Percentiles rank a stretch among this genome's conserved stretches.
Evolutionary conservation across 805 yeast genomes (phyloP).

Genomic region (Millerozyma miso): DNA sequence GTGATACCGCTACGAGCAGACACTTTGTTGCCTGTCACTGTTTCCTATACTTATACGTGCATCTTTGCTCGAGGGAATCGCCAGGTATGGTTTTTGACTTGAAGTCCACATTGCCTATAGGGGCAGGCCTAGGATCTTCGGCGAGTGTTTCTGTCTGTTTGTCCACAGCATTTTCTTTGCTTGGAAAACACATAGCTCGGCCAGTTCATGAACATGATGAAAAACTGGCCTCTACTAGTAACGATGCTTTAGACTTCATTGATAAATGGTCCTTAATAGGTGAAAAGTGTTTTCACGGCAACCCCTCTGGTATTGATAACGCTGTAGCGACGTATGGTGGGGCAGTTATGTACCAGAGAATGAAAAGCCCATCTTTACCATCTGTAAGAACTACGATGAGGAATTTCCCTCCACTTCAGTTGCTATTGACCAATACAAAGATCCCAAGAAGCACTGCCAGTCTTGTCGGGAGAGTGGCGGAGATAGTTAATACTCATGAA

Average conservation of each 20-base stretch:
- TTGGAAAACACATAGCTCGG: conserved; percentile 50
- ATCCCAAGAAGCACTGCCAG: conserved; percentile 86
- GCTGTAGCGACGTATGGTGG: conserved; percentile 96
- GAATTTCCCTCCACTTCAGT: conserved; percentile 66
- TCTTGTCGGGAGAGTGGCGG: conserved; percentile 73
- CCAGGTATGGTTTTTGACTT: conserved; percentile 59
- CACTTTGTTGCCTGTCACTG: conserved; percentile 79
- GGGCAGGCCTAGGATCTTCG: conserved; percentile 95
- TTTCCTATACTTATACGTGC: conserved; percentile 72
- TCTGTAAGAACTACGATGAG: conserved; percentile 65
- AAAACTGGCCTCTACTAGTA: conserved; percentile 23
- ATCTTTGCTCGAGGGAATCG: conserved; percentile 44
- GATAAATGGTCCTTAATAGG: conserved; percentile 90
- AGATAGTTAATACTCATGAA: conserved; percentile 50
- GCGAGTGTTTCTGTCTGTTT: conserved; percentile 87
- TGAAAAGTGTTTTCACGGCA: conserved; percentile 93
- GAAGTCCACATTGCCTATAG: conserved; percentile 85
- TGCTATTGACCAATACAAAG: conserved; percentile 77
- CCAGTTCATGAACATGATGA: conserved; percentile 36
- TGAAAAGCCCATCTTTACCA: conserved; percentile 46
- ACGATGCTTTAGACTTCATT: conserved; percentile 52
- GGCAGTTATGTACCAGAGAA: conserved; percentile 84
- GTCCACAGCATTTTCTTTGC: conserved; percentile 63
- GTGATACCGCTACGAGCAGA: conserved; percentile 46
- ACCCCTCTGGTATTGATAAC: conserved; percentile 95